Percentiles rank a stretch among this genome's conserved stretches.
Conservation (phyloP, 1,284 basidiomycete genomes). For the Sanghuangporus sanghuang region DNA sequence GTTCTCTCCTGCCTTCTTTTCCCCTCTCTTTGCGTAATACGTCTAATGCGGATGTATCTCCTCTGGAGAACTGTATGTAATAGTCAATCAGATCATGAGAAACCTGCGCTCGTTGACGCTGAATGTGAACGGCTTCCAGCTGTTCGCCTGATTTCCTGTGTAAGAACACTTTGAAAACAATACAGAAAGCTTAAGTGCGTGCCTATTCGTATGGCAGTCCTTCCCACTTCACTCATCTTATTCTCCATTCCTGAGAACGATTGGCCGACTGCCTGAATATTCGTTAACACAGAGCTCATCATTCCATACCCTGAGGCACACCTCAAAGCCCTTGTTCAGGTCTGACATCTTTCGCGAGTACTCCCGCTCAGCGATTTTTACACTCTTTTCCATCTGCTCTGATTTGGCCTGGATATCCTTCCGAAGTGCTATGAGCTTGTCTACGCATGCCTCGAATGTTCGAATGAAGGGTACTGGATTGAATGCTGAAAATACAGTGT, state of each 20-base stretch:
- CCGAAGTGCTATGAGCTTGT: slow-evolving; percentile 79
- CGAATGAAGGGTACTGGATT: slow-evolving; percentile 90
- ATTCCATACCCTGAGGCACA: slow-evolving; percentile 29
- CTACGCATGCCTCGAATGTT: slow-evolving; percentile 88
- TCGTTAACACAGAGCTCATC: neutral
- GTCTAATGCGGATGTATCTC: slow-evolving; percentile 77
- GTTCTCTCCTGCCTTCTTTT: slow-evolving; percentile 80
- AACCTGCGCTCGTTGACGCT: slow-evolving; percentile 89
- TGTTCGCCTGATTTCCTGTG: slow-evolving; percentile 68
- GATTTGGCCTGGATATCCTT: slow-evolving; percentile 86
- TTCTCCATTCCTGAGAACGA: slow-evolving; percentile 84
- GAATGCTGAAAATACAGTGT: slow-evolving; percentile 57
- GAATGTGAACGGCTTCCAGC: slow-evolving; percentile 90
- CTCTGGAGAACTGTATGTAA: slow-evolving; percentile 89
- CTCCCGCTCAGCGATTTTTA: slow-evolving; percentile 86
- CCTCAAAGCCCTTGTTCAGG: slow-evolving; percentile 90
- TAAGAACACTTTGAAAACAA: neutral
- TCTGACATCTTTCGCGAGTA: slow-evolving; percentile 93
- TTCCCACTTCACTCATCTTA: slow-evolving; percentile 90
- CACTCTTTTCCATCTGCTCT: slow-evolving; percentile 88
- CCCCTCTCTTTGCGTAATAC: slow-evolving; percentile 76
- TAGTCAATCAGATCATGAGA: slow-evolving; percentile 94
- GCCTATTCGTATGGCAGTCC: slow-evolving; percentile 94
- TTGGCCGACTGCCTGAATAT: slow-evolving; percentile 65
- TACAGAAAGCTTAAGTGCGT: slow-evolving; percentile 21